Evolutionary conservation across 73 alveolate genomes (phyloP).

Genomic region (Paramecium bursaria): DNA sequence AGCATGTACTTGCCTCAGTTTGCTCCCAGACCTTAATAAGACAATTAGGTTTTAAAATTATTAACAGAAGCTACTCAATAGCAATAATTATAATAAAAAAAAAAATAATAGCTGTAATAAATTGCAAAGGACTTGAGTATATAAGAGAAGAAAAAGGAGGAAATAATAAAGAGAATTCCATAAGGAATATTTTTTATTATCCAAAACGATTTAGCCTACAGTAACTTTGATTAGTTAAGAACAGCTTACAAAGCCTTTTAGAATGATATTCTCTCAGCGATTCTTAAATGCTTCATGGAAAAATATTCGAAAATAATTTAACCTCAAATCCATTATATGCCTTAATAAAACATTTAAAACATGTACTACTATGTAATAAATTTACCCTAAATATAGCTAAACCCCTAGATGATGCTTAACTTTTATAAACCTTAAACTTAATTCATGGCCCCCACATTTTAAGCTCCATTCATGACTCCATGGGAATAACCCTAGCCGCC

Average conservation of each 20-base stretch:
- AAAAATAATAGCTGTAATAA: conserved; percentile 40
- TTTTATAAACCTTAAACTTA: not conserved
- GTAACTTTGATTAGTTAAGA: not conserved
- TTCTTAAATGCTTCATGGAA: not conserved
- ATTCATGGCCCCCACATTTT: not conserved
- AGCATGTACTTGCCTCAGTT: no score
- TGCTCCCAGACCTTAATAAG: no score
- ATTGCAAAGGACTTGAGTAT: conserved; percentile 56
- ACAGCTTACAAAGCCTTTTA: not conserved
- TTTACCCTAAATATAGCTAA: not conserved
- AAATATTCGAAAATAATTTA: not conserved
- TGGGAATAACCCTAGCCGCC: not conserved
- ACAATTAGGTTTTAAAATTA: no score
- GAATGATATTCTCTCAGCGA: no score
- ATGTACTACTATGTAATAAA: no score
- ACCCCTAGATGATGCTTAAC: no score
- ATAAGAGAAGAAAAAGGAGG: conserved; percentile 34
- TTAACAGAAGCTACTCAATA: no score
- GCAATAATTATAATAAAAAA: conserved; percentile 35
- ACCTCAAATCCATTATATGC: not conserved
- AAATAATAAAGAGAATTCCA: not conserved
- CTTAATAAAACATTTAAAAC: not conserved
- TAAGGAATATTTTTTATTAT: not conserved
- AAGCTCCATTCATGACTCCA: not conserved
- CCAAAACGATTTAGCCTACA: not conserved